These are phyloP conservation scores for Camellia japonica DNA, from an alignment of 148 eudicot species.

Conservation along the genomic window DNA sequence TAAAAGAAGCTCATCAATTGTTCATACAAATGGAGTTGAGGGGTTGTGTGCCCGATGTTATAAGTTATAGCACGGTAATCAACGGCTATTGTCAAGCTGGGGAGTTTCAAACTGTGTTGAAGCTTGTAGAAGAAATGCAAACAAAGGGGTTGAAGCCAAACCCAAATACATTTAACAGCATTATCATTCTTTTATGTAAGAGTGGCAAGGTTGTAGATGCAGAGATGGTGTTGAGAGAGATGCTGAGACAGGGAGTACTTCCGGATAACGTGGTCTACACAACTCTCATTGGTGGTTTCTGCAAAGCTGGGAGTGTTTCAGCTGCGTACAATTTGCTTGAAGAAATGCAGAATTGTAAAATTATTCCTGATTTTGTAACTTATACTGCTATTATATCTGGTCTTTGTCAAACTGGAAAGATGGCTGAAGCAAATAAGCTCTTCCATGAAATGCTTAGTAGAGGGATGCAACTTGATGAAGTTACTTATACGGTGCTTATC, in stretches of 20 bases:
- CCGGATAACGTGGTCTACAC: slow-evolving; percentile 80
- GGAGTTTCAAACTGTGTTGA: slow-evolving; percentile 47
- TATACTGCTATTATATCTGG: slow-evolving; percentile 67
- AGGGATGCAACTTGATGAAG: slow-evolving; percentile 65
- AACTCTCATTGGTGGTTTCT: slow-evolving; percentile 72
- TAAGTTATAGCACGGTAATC: slow-evolving; percentile 71
- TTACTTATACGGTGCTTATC: slow-evolving; percentile 74
- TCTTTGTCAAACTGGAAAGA: slow-evolving; percentile 58
- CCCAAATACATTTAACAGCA: slow-evolving; percentile 60
- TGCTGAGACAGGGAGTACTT: slow-evolving; percentile 48
- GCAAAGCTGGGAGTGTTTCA: slow-evolving; percentile 57
- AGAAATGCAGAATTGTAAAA: slow-evolving; percentile 58
- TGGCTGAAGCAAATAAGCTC: slow-evolving; percentile 58
- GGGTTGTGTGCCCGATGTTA: slow-evolving; percentile 68
- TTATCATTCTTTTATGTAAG: slow-evolving; percentile 67
- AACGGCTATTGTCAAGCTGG: slow-evolving; percentile 69
- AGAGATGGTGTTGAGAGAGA: slow-evolving; percentile 63
- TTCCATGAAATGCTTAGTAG: slow-evolving; percentile 60
- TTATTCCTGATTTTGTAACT: slow-evolving; percentile 60
- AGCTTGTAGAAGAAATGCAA: slow-evolving; percentile 61
- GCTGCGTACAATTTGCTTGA: slow-evolving; percentile 52
- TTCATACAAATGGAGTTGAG: slow-evolving; percentile 70
- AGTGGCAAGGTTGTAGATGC: slow-evolving; percentile 64
- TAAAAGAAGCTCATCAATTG: slow-evolving; percentile 76
- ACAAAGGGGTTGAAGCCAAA: slow-evolving; percentile 66